Conservation (phyloP, 176 grass and related monocot species). For the Juncus inflexus region DNA sequence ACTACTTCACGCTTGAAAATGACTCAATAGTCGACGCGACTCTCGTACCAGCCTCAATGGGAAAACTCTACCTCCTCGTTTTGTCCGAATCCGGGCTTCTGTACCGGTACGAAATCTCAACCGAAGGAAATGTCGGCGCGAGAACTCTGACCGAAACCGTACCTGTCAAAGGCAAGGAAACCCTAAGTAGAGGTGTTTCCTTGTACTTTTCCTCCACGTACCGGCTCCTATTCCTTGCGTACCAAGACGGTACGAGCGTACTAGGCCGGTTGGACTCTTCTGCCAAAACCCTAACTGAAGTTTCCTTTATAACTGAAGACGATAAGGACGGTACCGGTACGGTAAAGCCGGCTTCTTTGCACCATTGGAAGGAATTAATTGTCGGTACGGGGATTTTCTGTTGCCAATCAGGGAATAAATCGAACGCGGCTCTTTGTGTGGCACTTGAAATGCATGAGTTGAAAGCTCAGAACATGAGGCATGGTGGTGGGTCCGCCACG, state of each 20-base stretch:
- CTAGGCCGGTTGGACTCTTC: conserved; percentile 75
- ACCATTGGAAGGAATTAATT: conserved; percentile 90
- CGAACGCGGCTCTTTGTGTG: conserved; percentile 61
- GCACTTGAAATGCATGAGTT: conserved; percentile 59
- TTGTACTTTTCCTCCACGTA: conserved; percentile 87
- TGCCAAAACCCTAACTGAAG: conserved; percentile 53
- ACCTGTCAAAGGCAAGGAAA: conserved; percentile 44
- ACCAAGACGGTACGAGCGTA: conserved; percentile 77
- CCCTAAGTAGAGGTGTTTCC: conserved; percentile 68
- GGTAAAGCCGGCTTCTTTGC: conserved; percentile 59
- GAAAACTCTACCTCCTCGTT: conserved; percentile 81
- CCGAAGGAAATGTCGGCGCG: conserved; percentile 73
- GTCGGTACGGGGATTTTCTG: conserved; percentile 76
- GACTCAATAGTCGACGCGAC: conserved; percentile 77
- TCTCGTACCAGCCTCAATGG: conserved; percentile 80
- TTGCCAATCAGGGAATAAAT: conserved; percentile 70
- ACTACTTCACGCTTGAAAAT: conserved; percentile 89
- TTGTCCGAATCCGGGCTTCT: conserved; percentile 76
- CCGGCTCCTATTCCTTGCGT: conserved; percentile 81
- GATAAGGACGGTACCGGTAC: conserved; percentile 77
- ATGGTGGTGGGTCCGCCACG: conserved; percentile 47
- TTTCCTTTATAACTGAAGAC: conserved; percentile 71
- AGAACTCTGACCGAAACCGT: conserved; percentile 77
- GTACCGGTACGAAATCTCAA: conserved; percentile 80
- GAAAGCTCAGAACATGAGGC: conserved; percentile 76